Base-by-base conservation (phyloP, 179 eudicot species). In the Camellia oleifera region DNA sequence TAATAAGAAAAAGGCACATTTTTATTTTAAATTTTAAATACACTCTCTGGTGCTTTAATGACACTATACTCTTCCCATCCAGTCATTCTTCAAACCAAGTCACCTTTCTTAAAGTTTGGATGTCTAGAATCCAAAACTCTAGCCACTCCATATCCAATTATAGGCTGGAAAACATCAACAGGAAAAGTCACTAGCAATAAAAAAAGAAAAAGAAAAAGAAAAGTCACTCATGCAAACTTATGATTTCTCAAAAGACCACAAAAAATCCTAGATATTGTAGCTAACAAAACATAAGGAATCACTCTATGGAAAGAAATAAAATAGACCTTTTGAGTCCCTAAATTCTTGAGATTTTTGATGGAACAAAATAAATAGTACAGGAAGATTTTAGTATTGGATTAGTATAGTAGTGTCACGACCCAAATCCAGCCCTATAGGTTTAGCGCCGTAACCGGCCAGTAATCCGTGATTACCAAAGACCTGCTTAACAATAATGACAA, bases 51-150 rank as follows among this genome's bases (percentile, higher is more conserved):
- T 40, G 72, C 20, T 4, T 82, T 84, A 50, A 87, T 72, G 62
- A 88, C 75, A 67, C 88, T 88, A 48, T 92, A 92, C 78, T 92
- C 93, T 78, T 88, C 93, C 90, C 90, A 92, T 60, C 91, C 89
- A 44, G 89, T 88, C 0, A 77, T 44, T 8, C 92, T 92, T 91
- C 90, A 90, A 17, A 90, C 81, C 7, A 90, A 72, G 71, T 89
- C 91, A 45, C 82, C 92, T 54, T 79, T 82, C 85, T 87, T 81
- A 82, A 81, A 89, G 20, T 90, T 80, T 1, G 88, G 83, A 79
- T 89, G 80, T 14, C 78, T 80, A 17, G 93, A 92, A 62, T 92
- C 92, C 82, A 92, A 10, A 2, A 92, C 93, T 78, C 76, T 85
- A 12, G 89, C 78, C 68, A 92, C 95, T 69, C 95, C 93, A 79